These are phyloP conservation scores for Puccinia hordei DNA, from an alignment of 1,284 basidiomycete species.

Conservation along the genomic window DNA sequence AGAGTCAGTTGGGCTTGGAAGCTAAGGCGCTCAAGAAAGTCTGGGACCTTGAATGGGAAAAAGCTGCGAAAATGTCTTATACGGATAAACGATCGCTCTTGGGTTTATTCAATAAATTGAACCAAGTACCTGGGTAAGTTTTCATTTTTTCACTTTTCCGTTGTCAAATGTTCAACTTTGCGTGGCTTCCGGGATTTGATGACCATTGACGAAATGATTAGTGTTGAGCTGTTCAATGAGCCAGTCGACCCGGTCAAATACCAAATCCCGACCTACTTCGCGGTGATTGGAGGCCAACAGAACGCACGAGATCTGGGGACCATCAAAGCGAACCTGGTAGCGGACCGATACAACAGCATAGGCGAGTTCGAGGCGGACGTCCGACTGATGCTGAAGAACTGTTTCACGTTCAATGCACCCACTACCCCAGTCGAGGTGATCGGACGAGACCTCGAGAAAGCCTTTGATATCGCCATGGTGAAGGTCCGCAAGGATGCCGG, in stretches of 20 bases:
- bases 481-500: constrained; percentile 52
- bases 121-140: constrained; percentile 58
- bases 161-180: constrained; percentile 52
- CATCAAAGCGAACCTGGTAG: constrained; percentile 78
- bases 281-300: constrained; percentile 72
- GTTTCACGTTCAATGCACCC: constrained; percentile 78
- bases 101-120: constrained; percentile 31
- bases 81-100: constrained; percentile 30
- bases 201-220: constrained; percentile 53
- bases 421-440: constrained; percentile 72
- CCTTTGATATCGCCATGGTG: constrained; percentile 55
- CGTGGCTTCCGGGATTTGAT: constrained; percentile 55
- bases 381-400: constrained; percentile 80
- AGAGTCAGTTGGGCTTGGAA: constrained; percentile 72
- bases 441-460: constrained; percentile 59
- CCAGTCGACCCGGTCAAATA: constrained; percentile 68
- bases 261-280: constrained; percentile 78
- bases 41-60: constrained; percentile 84
- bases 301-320: constrained; percentile 83
- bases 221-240: constrained; percentile 33
- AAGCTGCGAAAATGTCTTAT: constrained; percentile 65
- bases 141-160: constrained; percentile 36
- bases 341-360: constrained; percentile 75
- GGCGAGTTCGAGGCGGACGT: constrained; percentile 79
- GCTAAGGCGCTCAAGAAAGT: constrained; percentile 73